These are phyloP conservation scores for Backusella liffmaniae DNA, from an alignment of 192 early-diverging fungal species.

Conservation along the genomic window DNA sequence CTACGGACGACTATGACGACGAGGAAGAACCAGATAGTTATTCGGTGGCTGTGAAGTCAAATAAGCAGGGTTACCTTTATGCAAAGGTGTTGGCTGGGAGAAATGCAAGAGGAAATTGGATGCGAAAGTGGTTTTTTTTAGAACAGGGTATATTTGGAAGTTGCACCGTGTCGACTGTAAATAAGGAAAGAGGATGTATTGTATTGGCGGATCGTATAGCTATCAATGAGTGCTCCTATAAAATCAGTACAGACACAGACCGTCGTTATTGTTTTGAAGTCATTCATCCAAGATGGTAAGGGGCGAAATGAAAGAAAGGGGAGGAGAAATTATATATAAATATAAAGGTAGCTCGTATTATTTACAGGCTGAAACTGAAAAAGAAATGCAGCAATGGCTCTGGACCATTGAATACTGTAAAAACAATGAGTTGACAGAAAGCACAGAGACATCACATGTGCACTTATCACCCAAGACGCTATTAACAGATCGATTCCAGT, in stretches of 20 bases:
- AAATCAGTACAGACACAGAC: constrained; percentile 53
- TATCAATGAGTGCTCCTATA: constrained; percentile 53
- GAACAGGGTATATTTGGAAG: constrained; percentile 58
- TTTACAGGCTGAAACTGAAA: constrained; percentile 69
- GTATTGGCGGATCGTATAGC: constrained; percentile 48
- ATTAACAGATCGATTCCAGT: background rate
- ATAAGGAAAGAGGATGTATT: constrained; percentile 31
- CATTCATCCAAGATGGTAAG: constrained; percentile 59
- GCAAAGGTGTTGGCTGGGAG: constrained; percentile 43
- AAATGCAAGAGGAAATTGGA: constrained; percentile 45
- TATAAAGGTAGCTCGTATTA: constrained; percentile 36
- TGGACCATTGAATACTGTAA: constrained; percentile 19
- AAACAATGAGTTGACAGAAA: background rate
- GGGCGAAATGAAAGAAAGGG: background rate
- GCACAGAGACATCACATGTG: background rate
- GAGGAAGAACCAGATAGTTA: background rate
- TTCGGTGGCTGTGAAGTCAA: constrained; percentile 2
- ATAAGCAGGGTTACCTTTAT: constrained; percentile 70
- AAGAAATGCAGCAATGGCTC: constrained; percentile 67
- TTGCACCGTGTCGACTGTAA: constrained; percentile 42
- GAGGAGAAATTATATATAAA: too few relatives aligned
- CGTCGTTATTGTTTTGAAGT: constrained; percentile 75
- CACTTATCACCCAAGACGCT: background rate
- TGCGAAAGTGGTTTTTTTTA: constrained; percentile 59
- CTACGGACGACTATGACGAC: background rate